Evolutionary conservation across 495 filamentous ascomycete species (phyloP), one percentile per base, ranked within the genome.

Genomic region (Bombardia bombarda): DNA sequence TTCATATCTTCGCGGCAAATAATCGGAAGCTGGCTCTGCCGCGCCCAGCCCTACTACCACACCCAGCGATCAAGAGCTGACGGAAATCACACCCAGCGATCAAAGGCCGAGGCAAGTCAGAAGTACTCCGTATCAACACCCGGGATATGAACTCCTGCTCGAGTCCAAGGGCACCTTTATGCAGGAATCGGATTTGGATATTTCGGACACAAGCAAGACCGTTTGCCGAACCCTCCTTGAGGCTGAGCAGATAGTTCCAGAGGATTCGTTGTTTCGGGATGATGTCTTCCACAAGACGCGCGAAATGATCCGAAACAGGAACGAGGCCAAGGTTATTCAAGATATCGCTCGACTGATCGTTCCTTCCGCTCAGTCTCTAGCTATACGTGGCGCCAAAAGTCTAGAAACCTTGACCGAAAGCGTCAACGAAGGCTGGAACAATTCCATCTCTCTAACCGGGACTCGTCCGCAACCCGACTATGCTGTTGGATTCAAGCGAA

Each of bases 381-480:
- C 32, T 2, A 63, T 32, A 19, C 34, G 50, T 35, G 62, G 64
- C 14, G 54, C 55, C 18, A 50, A 1, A n/a, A 18, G 58, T 49
- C 61, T 70, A 14, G 12, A 31, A 10, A 26, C 19, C 32, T 23
- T 44, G 23, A 31, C 7, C 12, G 66, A 74, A 46, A 66, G 60
- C 43, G 53, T 66, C 28, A 68, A 73, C 48, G 62, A 69, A 55
- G 55, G 49, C 32, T 75, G 63, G 67, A 57, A 52, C 39, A 65
- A 53, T 34, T 58, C 51, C 7, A 51, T 64, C 32, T 50, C 61
- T 4, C 32, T 70, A 0, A 43, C 58, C 13, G 51, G 47, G 16
- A 42, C 61, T 34, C 55, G 56, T 32, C 65, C 65, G 33, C 61
- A 74, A 48, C 68, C 67, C 13, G 38, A 50, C 43, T 50, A 50